phyloP scores from a whole-genome alignment of 306 rosid species.

The Quercus rubra region DNA sequence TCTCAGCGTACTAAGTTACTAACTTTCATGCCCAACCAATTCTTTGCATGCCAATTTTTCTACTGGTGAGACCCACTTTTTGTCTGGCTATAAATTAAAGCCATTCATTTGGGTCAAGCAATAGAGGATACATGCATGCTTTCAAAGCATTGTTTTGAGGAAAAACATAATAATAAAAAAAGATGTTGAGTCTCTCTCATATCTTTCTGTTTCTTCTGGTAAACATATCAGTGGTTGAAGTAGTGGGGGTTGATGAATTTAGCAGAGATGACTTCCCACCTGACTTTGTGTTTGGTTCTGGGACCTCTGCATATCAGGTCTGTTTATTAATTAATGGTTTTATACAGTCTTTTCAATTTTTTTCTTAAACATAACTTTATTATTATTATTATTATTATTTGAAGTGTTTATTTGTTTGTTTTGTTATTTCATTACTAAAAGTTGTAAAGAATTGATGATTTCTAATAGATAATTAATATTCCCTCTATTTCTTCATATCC shows the following conservation, averaged over 20 bases:
- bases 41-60: too few species aligned
- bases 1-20: too few species aligned
- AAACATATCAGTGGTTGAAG: neutral
- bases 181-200: neutral
- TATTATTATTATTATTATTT: too few species aligned
- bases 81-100: neutral
- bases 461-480: too few species aligned
- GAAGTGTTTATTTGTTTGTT: too few species aligned
- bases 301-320: slow-evolving; percentile 69
- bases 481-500: neutral
- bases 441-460: neutral
- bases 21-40: too few species aligned
- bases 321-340: neutral
- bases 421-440: too few species aligned
- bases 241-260: neutral
- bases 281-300: slow-evolving; percentile 57
- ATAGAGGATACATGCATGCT: neutral
- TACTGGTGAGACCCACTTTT: neutral
- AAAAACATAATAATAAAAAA: neutral
- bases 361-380: neutral
- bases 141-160: neutral
- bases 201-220: neutral
- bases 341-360: neutral
- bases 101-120: neutral
- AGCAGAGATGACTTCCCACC: slow-evolving; percentile 61